phyloP scores from a whole-genome alignment of 2,329 filamentous ascomycete species.

The Sporothrix humicola region DNA sequence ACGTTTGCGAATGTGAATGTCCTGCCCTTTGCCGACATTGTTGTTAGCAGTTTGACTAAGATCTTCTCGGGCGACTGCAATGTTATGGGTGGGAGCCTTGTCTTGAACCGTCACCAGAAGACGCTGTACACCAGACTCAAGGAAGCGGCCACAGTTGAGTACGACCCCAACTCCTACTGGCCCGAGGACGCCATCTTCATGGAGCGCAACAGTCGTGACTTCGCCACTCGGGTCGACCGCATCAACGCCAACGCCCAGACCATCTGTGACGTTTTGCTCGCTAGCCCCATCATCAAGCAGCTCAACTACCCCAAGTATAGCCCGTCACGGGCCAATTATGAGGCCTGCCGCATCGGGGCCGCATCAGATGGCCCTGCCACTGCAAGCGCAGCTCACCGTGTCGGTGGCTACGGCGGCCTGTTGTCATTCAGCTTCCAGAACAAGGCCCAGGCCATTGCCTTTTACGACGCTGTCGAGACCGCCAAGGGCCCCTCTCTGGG shows the following conservation, averaged over 20 bases:
- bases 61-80: conserved; percentile 98
- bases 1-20: conserved; percentile 97
- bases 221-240: conserved; percentile 77
- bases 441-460: conserved; percentile 72
- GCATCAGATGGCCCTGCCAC: conserved; percentile 72
- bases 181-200: conserved; percentile 92
- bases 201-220: conserved; percentile 95
- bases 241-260: conserved; percentile 86
- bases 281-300: conserved; percentile 69
- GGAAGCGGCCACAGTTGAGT: conserved; percentile 65
- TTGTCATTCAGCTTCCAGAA: conserved; percentile 81
- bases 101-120: conserved; percentile 61
- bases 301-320: conserved; percentile 88
- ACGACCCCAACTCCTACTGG: conserved; percentile 86
- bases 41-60: conserved; percentile 94
- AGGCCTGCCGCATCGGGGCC: conserved; percentile 68
- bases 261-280: conserved; percentile 73
- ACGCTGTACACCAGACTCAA: conserved; percentile 69
- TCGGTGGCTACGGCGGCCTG: conserved; percentile 87
- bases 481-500: conserved; percentile 94
- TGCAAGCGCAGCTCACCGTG: conserved; percentile 63
- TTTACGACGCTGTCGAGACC: conserved; percentile 85
- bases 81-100: conserved; percentile 88
- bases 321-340: conserved; percentile 66
- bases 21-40: conserved; percentile 83